These are phyloP conservation scores for Linnemannia hyalina DNA, from an alignment of 192 early-diverging fungal genomes.

Conservation along the genomic window DNA sequence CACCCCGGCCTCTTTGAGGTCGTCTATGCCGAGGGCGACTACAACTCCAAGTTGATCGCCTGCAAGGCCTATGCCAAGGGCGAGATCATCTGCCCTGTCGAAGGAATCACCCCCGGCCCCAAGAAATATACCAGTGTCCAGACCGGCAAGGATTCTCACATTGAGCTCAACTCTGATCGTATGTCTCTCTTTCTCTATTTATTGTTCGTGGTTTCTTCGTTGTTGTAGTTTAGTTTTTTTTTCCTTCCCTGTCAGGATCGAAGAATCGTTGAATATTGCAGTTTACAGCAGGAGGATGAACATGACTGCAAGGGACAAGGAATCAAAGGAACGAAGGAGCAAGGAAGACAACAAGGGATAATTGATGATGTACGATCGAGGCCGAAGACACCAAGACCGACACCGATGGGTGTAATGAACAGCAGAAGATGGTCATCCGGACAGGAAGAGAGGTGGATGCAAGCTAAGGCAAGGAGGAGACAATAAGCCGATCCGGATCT, in stretches of 20 bases:
- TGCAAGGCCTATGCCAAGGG: constrained; percentile 59
- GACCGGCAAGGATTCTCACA: constrained; percentile 58
- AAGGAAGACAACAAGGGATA: too few relatives aligned
- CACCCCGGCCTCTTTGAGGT: constrained; percentile 62
- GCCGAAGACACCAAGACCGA: too few relatives aligned
- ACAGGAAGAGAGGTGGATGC: background rate
- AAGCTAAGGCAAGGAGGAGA: background rate
- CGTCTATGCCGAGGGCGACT: constrained; percentile 56
- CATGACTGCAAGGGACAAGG: background rate
- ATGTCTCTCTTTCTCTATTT: constrained; percentile 10
- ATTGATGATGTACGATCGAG: too few relatives aligned
- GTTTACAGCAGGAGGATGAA: background rate
- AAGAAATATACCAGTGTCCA: constrained; percentile 71
- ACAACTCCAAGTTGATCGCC: constrained; percentile 62
- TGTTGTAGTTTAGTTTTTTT: background rate
- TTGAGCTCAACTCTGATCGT: constrained; percentile 70
- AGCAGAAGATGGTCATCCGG: background rate
- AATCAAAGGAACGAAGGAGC: too few relatives aligned
- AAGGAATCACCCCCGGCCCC: constrained; percentile 62
- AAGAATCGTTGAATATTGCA: background rate
- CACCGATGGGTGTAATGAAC: background rate
- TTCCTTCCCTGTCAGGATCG: background rate
- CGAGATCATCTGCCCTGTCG: constrained; percentile 56
- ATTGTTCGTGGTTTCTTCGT: too few relatives aligned
- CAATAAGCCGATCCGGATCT: background rate